Conservation (phyloP, 139 green algal genomes). For the Dunaliella primolecta region DNA sequence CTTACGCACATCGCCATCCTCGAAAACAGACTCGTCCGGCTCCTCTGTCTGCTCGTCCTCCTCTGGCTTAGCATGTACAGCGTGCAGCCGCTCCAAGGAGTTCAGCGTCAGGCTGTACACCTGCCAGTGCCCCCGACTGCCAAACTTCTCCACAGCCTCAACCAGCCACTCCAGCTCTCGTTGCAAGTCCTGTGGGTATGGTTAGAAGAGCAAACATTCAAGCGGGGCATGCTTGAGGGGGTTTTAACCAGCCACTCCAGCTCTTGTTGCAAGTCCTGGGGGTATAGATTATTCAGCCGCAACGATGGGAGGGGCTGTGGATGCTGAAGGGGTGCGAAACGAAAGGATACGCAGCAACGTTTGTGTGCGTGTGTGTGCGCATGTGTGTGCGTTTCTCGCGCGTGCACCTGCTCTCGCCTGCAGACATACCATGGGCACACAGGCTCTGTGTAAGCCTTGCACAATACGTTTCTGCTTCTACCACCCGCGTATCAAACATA, state of each 20-base stretch:
- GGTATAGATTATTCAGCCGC: no score
- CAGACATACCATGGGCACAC: no score
- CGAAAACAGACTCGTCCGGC: neutral
- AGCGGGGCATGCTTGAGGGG: no score
- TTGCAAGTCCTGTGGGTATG: conserved; percentile 5
- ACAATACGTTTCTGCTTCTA: no score
- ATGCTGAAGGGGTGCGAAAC: no score
- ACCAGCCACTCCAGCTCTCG: neutral
- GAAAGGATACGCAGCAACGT: no score
- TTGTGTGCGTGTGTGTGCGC: no score
- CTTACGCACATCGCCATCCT: neutral
- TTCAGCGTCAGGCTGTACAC: conserved; percentile 24
- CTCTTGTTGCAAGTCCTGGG: conserved; percentile 1
- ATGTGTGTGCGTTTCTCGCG: no score
- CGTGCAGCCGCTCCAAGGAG: conserved; percentile 36
- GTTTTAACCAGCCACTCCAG: neutral
- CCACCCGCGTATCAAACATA: no score
- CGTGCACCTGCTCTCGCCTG: no score
- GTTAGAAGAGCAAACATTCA: conserved; percentile 14
- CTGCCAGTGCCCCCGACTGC: neutral
- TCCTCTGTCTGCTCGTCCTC: conserved; percentile 11
- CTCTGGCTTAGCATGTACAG: neutral
- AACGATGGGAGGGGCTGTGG: no score
- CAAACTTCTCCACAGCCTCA: neutral
- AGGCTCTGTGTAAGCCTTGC: no score